These are phyloP conservation scores for Helicostylum pulchrum DNA, from an alignment of 192 early-diverging fungal genomes.

Conservation along the genomic window DNA sequence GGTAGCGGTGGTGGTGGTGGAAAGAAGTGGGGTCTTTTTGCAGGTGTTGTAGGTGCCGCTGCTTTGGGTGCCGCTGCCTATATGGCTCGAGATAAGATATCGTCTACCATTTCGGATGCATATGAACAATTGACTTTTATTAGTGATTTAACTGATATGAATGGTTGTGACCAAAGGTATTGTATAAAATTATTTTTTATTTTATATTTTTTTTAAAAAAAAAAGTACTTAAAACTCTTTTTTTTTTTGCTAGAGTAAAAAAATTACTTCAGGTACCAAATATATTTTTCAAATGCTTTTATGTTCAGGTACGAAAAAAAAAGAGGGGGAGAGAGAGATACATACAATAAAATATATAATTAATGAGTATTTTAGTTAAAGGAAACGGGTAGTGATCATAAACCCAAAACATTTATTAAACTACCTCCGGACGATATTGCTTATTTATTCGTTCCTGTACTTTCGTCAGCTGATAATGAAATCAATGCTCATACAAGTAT, in stretches of 20 bases:
- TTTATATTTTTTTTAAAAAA: neutral
- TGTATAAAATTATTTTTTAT: neutral
- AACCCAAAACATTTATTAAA: conserved; percentile 28
- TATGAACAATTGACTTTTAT: conserved; percentile 52
- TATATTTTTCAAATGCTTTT: conserved; percentile 31
- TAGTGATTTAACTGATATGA: conserved; percentile 40
- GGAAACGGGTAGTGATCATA: neutral
- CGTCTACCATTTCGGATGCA: conserved; percentile 29
- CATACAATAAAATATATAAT: too few species aligned
- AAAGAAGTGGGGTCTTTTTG: conserved; percentile 42
- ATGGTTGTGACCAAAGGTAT: conserved; percentile 44
- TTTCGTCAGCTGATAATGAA: conserved; percentile 14
- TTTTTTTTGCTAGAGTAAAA: conserved; percentile 15
- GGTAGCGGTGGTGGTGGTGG: neutral
- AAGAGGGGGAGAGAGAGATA: too few species aligned
- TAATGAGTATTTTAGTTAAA: neutral
- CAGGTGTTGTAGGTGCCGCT: conserved; percentile 40
- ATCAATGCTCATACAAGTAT: conserved; percentile 34
- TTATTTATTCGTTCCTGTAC: conserved; percentile 20
- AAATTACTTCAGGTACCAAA: conserved; percentile 24
- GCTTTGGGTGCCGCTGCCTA: conserved; percentile 42
- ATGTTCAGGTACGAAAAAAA: conserved; percentile 19
- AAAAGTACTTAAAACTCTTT: neutral
- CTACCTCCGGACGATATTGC: conserved; percentile 23
- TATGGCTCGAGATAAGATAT: conserved; percentile 35